Percentiles rank a stretch among this genome's conserved stretches.
phyloP scores from a whole-genome alignment of 2,329 filamentous ascomycete species.

The Phaeosphaeria sp. region DNA sequence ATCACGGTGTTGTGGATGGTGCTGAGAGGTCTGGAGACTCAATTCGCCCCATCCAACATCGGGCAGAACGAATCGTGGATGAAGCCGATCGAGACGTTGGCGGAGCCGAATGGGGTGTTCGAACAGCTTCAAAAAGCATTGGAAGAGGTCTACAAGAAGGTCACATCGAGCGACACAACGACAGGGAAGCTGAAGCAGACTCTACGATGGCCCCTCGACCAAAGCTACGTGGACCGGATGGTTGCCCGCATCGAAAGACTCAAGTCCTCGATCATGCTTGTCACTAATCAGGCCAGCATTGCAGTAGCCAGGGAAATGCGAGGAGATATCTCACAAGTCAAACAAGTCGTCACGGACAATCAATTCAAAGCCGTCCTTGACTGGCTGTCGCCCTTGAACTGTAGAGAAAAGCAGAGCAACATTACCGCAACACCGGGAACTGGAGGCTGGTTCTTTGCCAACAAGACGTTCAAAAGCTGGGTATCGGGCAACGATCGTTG shows the following conservation, averaged over 20 bases:
- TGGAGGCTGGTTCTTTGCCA: background rate
- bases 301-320: background rate
- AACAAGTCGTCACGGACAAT: background rate
- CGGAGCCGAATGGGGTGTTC: background rate
- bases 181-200: background rate
- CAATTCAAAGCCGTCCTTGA: background rate
- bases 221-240: background rate
- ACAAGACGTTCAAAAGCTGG: background rate
- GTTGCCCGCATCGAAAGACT: background rate
- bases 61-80: background rate
- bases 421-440: background rate
- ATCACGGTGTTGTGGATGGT: background rate
- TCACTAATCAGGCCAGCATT: background rate
- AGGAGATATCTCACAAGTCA: background rate
- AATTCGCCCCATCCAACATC: background rate
- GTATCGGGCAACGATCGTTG: background rate
- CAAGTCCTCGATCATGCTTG: background rate
- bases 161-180: background rate
- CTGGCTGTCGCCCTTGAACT: background rate
- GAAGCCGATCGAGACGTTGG: background rate
- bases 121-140: background rate
- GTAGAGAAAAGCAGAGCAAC: background rate
- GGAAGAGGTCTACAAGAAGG: background rate
- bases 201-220: background rate
- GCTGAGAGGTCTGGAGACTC: background rate